Evolutionary conservation across 192 early-diverging fungal genomes (phyloP).

Genomic region (Chytriomyces confervae): DNA sequence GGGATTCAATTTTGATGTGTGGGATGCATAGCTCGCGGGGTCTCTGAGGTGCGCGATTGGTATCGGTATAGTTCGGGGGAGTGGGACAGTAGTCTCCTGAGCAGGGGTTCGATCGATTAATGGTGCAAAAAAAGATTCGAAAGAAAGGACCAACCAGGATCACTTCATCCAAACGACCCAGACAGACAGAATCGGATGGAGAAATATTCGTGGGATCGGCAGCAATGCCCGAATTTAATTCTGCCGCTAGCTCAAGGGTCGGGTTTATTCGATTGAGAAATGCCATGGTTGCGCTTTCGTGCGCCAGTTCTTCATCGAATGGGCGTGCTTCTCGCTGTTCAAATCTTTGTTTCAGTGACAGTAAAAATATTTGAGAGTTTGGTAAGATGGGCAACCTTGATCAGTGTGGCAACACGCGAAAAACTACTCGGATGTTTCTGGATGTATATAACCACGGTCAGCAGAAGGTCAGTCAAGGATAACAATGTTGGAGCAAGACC

Average conservation of each 20-base stretch:
- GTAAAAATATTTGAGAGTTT: neutral
- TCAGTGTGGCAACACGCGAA: slow-evolving; percentile 21
- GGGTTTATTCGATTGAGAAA: slow-evolving; percentile 24
- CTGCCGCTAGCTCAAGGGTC: neutral
- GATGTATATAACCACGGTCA: neutral
- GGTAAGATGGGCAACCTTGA: slow-evolving; percentile 5
- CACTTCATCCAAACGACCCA: neutral
- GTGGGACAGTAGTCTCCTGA: neutral
- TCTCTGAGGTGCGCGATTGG: slow-evolving; percentile 41
- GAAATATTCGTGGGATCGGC: neutral
- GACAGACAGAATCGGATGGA: neutral
- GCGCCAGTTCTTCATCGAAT: slow-evolving; percentile 34
- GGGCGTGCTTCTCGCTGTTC: slow-evolving; percentile 26
- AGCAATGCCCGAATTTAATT: neutral
- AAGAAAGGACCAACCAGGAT: neutral
- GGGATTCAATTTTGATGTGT: slow-evolving; percentile 50
- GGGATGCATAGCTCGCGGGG: slow-evolving; percentile 47
- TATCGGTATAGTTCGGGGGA: slow-evolving; percentile 31
- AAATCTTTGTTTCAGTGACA: neutral
- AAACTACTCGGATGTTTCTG: slow-evolving; percentile 13
- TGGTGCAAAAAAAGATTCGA: too few relatives aligned
- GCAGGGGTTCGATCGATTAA: too few relatives aligned
- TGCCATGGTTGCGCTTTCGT: slow-evolving; percentile 26
- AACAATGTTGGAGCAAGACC: neutral
- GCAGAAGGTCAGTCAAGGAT: neutral